Conservation (phyloP, 208 protist genomes). For the Crithidia bombi region DNA sequence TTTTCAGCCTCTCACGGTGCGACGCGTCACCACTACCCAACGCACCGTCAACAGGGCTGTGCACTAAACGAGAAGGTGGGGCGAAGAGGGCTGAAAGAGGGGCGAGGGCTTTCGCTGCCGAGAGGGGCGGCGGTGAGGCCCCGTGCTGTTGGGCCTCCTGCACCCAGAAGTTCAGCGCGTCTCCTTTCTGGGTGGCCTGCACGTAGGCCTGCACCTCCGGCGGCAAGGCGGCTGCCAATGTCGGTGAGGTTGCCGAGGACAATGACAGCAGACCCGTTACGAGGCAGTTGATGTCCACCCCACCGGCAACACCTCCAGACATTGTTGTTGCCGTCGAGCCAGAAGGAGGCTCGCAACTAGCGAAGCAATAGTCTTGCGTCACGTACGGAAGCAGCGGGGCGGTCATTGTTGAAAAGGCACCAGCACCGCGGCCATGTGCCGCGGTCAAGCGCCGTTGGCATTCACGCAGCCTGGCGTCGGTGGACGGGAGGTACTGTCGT, state of each 20-base stretch:
- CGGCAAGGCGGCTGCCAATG: constrained; percentile 6
- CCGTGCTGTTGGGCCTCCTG: constrained; percentile 5
- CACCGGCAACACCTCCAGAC: background rate
- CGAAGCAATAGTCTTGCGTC: constrained; percentile 21
- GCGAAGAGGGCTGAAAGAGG: constrained; percentile 1
- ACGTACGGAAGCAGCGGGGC: constrained; percentile 22
- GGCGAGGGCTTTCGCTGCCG: constrained; percentile 18
- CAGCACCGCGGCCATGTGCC: constrained; percentile 24
- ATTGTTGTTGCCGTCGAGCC: background rate
- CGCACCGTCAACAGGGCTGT: too few species aligned
- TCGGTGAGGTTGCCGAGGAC: background rate
- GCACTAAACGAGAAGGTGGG: background rate
- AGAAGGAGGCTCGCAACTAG: background rate
- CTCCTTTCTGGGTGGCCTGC: constrained; percentile 12
- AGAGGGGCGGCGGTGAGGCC: constrained; percentile 29
- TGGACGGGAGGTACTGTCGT: constrained; percentile 40
- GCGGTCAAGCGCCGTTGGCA: constrained; percentile 48
- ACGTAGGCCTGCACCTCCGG: constrained; percentile 29
- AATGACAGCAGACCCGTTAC: constrained; percentile 13
- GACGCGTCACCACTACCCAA: background rate
- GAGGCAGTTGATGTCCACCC: constrained; percentile 11
- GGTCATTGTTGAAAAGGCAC: background rate
- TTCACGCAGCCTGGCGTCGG: constrained; percentile 29
- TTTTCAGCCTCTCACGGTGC: too few species aligned
- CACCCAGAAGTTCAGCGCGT: constrained; percentile 17